Percentiles rank a stretch among this genome's conserved stretches.
phyloP scores from a whole-genome alignment of 139 green algal species.

The Closterium sp. region DNA sequence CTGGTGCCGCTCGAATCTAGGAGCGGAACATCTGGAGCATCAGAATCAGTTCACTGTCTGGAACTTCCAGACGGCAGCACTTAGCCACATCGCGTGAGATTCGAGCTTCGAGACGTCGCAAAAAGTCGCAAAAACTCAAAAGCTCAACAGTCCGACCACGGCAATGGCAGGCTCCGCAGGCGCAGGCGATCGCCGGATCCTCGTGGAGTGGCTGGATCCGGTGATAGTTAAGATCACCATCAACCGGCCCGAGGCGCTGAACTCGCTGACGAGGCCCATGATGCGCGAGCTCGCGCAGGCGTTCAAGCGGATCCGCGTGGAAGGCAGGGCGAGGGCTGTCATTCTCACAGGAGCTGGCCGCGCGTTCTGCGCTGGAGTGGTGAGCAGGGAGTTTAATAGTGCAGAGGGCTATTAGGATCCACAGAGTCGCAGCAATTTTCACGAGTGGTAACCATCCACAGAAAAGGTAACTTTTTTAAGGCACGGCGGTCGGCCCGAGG shows the following conservation, averaged over 20 bases:
- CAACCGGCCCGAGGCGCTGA: conserved; percentile 47
- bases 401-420: background rate
- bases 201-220: background rate
- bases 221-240: conserved; percentile 31
- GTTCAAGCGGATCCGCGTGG: conserved; percentile 30
- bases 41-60: background rate
- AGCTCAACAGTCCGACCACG: too few species aligned
- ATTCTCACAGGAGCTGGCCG: conserved; percentile 49
- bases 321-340: conserved; percentile 11
- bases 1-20: background rate
- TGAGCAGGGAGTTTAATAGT: background rate
- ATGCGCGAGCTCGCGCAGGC: conserved; percentile 27
- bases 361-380: conserved; percentile 52
- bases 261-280: conserved; percentile 51
- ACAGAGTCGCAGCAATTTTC: background rate
- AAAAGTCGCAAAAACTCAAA: too few species aligned
- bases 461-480: background rate
- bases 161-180: background rate
- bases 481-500: too few species aligned
- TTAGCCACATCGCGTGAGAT: background rate
- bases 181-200: background rate
- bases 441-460: background rate
- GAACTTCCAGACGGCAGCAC: background rate
- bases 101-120: too few species aligned
- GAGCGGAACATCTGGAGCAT: background rate